Base-by-base conservation (phyloP, 495 filamentous ascomycete species). In the Tirmania nivea region DNA sequence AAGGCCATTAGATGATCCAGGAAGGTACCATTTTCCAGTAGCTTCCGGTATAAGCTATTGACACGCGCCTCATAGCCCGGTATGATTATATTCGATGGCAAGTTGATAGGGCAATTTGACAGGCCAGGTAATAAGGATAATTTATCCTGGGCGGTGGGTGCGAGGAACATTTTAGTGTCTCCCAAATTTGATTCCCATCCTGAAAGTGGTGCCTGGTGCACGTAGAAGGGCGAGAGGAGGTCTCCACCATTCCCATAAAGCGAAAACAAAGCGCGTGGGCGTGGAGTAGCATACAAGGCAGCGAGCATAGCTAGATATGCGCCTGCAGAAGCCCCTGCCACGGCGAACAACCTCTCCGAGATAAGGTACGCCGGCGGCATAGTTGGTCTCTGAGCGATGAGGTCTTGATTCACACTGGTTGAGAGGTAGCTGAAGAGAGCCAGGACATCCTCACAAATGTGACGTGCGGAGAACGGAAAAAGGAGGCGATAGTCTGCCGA, bases 271-370 rank as follows among this genome's bases (percentile, higher is more conserved):
- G 59, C 67, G 6, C 61, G 61, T 0, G 67, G 67, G 17, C 58
- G 66, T 14, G 67, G 67, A 0, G 45, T n/a, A 4, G 66, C 67
- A 31, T 68, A 67, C 0, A 68, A 50, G 48, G 63, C 65, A 34
- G 67, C 67, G n/a, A 67, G 65, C 11, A 62, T 64, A 20, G 67
- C 65, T 10, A 63, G 61, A 51, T 65, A 68, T 2, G 60, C 67
- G 16, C 67, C 67, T 1, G 66, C 67, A 0, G 66, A 67, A 47
- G 65, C 66, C n/a, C 67, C 67, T 2, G 65, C 59, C 0, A 69
- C 65, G 12, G 66, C 66, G 21, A 69, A 50, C 55, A 49, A 35
- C 51, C 58, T 54, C 62, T 65, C 19, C 59, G 57, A 14, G 54
- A 56, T 25, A 54, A 47, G 31, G 51, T 53, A 21, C 45, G 50